phyloP scores from a whole-genome alignment of 2,329 filamentous ascomycete genomes.

The Berkeleyomyces basicola region DNA sequence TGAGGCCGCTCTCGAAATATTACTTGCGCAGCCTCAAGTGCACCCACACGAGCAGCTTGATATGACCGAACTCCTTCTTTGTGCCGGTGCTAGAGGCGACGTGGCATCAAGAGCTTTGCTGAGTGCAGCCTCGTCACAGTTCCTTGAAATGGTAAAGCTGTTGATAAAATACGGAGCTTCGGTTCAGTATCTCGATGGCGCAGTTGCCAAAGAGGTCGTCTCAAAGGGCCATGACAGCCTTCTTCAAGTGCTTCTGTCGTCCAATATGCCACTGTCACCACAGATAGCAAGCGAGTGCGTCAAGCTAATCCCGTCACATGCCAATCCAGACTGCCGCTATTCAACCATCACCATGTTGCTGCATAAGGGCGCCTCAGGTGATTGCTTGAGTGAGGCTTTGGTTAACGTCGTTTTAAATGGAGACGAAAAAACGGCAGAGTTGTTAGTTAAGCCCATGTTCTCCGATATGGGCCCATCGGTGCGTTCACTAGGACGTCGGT shows the following conservation, averaged over 20 bases:
- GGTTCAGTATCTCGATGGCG: slow-evolving; percentile 35
- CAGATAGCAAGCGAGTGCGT: slow-evolving; percentile 34
- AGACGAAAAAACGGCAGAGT: slow-evolving; percentile 29
- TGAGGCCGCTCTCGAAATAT: slow-evolving; percentile 32
- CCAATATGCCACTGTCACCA: slow-evolving; percentile 27
- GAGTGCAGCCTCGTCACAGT: slow-evolving; percentile 31
- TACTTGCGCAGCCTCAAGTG: slow-evolving; percentile 30
- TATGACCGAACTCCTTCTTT: slow-evolving; percentile 39
- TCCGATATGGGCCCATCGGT: slow-evolving; percentile 19
- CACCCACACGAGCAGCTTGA: slow-evolving; percentile 32
- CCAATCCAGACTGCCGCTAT: slow-evolving; percentile 28
- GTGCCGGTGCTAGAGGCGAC: slow-evolving; percentile 39
- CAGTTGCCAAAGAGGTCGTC: slow-evolving; percentile 33
- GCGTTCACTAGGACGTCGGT: slow-evolving; percentile 1
- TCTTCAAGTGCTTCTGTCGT: slow-evolving; percentile 30
- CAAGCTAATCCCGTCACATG: slow-evolving; percentile 30
- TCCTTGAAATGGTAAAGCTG: slow-evolving; percentile 37
- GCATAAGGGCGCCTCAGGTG: slow-evolving; percentile 33
- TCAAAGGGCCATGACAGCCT: slow-evolving; percentile 29
- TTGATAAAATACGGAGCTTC: slow-evolving; percentile 37
- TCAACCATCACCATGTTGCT: slow-evolving; percentile 30
- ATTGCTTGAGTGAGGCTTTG: slow-evolving; percentile 31
- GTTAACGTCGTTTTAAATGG: slow-evolving; percentile 32
- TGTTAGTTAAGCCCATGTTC: slow-evolving; percentile 34
- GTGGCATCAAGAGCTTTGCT: slow-evolving; percentile 32